These are phyloP conservation scores for Ligustrum vulgare DNA, from an alignment of 257 asterid genomes.

Conservation along the genomic window DNA sequence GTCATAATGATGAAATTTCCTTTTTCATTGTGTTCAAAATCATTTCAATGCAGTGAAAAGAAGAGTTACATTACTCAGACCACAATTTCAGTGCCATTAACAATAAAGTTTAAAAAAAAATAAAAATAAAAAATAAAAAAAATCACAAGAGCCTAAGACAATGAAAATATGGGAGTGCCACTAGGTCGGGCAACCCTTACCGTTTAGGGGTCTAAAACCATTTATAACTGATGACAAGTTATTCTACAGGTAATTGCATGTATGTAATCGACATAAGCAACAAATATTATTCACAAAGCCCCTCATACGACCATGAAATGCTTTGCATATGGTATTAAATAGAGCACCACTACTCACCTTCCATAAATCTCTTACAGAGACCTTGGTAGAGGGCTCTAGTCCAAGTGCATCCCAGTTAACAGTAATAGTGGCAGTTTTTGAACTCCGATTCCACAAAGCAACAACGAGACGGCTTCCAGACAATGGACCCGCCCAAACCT, in stretches of 20 bases:
- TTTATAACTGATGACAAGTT: background rate
- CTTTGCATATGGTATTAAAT: background rate
- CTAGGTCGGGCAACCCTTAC: background rate
- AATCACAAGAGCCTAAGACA: background rate
- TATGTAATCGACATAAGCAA: background rate
- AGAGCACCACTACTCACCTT: slow-evolving; percentile 45
- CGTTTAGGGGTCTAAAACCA: background rate
- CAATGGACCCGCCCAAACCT: slow-evolving; percentile 99
- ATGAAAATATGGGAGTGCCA: background rate
- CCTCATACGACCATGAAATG: background rate
- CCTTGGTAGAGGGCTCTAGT: slow-evolving; percentile 62
- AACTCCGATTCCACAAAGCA: slow-evolving; percentile 81
- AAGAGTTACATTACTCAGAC: background rate
- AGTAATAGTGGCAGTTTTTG: slow-evolving; percentile 55
- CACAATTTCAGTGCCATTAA: background rate
- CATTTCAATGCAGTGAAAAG: background rate
- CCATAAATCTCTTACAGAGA: slow-evolving; percentile 86
- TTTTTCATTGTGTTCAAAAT: background rate
- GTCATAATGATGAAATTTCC: background rate
- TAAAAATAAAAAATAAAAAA: too few relatives aligned
- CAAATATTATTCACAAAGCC: background rate
- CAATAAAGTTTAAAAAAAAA: background rate
- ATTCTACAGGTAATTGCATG: background rate
- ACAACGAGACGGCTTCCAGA: slow-evolving; percentile 72
- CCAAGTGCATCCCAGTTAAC: slow-evolving; percentile 73